A percentile compares a stretch with the other conserved stretches of the same genome.
Evolutionary conservation across 768 basidiomycete genomes (phyloP).

Genomic region (Fomitopsis pulvina): DNA sequence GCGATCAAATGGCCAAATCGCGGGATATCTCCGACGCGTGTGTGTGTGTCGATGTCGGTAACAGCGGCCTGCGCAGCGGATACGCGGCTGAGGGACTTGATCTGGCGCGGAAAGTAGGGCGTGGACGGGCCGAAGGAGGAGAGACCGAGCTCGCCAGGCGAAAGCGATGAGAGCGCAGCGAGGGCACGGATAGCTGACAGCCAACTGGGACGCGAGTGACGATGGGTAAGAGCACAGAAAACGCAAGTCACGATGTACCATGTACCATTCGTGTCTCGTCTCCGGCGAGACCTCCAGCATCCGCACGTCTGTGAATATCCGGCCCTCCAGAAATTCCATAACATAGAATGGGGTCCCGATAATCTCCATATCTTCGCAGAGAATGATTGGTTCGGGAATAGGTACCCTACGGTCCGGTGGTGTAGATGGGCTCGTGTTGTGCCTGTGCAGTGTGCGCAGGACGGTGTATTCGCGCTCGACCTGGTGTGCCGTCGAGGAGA

Average conservation of each 20-base stretch:
- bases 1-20: slow-evolving; percentile 60
- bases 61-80: slow-evolving; percentile 72
- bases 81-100: slow-evolving; percentile 79
- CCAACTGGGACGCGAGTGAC: slow-evolving; percentile 46
- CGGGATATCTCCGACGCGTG: slow-evolving; percentile 65
- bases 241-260: slow-evolving; percentile 7
- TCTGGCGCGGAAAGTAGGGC: slow-evolving; percentile 90
- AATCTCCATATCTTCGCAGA: slow-evolving; percentile 74
- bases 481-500: slow-evolving; percentile 91
- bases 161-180: slow-evolving; percentile 57
- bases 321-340: slow-evolving; percentile 93
- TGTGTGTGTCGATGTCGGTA: slow-evolving; percentile 56
- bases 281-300: slow-evolving; percentile 62
- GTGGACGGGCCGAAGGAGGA: slow-evolving; percentile 63
- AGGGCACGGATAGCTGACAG: slow-evolving; percentile 68
- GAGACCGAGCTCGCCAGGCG: slow-evolving; percentile 62
- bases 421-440: slow-evolving; percentile 56
- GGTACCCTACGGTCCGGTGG: slow-evolving; percentile 55
- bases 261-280: slow-evolving; percentile 69
- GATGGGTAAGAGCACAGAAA: background rate
- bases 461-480: slow-evolving; percentile 90
- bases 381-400: slow-evolving; percentile 74
- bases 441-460: slow-evolving; percentile 65
- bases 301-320: slow-evolving; percentile 84
- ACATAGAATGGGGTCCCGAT: slow-evolving; percentile 92